A percentile compares a stretch with the other conserved stretches of the same genome.
phyloP scores from a whole-genome alignment of 2,329 filamentous ascomycete genomes.

The Colletotrichum lentis region DNA sequence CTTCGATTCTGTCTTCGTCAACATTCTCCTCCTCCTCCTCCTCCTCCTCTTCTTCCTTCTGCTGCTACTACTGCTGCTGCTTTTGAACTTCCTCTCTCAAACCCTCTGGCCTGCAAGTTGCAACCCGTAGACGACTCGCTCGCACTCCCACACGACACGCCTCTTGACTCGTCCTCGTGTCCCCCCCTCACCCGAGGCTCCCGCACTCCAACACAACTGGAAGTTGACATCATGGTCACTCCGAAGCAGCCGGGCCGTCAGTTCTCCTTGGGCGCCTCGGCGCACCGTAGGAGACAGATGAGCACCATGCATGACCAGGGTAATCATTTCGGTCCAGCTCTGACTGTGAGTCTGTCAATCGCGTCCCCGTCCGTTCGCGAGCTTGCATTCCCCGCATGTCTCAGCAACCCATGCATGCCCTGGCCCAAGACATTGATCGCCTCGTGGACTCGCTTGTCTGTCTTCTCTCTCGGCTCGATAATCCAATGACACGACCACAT shows the following conservation, averaged over 20 bases:
- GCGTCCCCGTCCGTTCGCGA: neutral
- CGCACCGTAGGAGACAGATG: constrained; percentile 57
- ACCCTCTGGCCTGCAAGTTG: neutral
- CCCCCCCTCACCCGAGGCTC: neutral
- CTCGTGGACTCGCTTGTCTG: neutral
- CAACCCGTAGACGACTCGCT: neutral
- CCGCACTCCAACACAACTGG: neutral
- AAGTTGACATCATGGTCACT: constrained; percentile 15
- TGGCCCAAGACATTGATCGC: neutral
- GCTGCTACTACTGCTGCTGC: no score
- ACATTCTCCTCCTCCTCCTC: neutral
- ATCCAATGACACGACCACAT: neutral
- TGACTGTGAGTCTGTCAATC: constrained; percentile 51
- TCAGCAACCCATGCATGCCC: neutral
- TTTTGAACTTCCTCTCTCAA: neutral
- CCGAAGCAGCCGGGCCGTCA: constrained; percentile 44
- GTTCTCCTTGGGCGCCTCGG: constrained; percentile 56
- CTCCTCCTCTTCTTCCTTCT: neutral
- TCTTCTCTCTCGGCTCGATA: neutral
- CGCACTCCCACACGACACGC: neutral
- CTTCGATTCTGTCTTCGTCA: no score
- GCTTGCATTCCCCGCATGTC: neutral
- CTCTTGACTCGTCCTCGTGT: no score
- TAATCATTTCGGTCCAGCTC: constrained; percentile 54
- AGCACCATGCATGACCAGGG: constrained; percentile 55